Percentiles rank a stretch among this genome's conserved stretches.
These are phyloP conservation scores for Aurantiochytrium sp. DNA, from an alignment of 108 stramenopile species.

Conservation along the genomic window DNA sequence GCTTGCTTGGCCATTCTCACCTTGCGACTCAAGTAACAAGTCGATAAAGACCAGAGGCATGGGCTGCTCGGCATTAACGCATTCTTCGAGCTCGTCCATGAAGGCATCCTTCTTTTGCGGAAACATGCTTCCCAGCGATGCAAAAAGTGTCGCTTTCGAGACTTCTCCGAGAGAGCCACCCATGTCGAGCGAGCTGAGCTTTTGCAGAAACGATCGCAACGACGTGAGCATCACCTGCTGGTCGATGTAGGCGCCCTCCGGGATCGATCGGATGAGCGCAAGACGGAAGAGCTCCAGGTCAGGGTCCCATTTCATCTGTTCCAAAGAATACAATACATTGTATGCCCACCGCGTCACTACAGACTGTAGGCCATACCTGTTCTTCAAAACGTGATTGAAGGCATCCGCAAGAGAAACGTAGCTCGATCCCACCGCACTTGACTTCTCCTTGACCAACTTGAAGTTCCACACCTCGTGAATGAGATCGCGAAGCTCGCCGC, in stretches of 20 bases:
- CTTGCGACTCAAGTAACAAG: neutral
- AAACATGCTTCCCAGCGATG: neutral
- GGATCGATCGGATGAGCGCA: neutral
- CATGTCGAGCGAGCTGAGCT: neutral
- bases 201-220: neutral
- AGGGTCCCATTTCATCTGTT: neutral
- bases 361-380: neutral
- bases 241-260: neutral
- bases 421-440: neutral
- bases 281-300: neutral
- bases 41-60: neutral
- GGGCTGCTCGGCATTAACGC: neutral
- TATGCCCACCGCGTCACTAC: neutral
- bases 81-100: neutral
- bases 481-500: neutral
- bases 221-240: neutral
- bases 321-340: neutral
- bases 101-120: neutral
- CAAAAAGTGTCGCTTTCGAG: neutral
- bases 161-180: slow-evolving; percentile 1
- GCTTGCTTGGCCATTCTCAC: neutral
- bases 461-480: slow-evolving; percentile 7
- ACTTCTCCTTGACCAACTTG: neutral
- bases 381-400: neutral
- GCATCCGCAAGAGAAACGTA: neutral